Evolutionary conservation across 2,329 filamentous ascomycete genomes (phyloP).

Genomic region (Colletotrichum sojae): DNA sequence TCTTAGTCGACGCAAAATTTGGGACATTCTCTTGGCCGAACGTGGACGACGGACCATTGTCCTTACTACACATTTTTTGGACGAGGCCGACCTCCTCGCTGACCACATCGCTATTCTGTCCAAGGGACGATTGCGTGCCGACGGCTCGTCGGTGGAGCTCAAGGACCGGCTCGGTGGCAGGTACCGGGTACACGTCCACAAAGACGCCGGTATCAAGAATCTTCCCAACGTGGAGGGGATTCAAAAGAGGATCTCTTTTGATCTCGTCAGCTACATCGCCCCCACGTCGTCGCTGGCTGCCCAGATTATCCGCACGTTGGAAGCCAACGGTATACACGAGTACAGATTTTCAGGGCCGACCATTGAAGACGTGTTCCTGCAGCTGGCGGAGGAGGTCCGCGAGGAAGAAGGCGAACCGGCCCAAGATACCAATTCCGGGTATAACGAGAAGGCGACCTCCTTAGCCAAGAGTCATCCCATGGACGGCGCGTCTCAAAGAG

Average conservation of each 20-base stretch:
- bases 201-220: conserved; percentile 63
- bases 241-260: conserved; percentile 72
- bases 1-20: conserved; percentile 88
- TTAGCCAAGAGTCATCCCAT: conserved; percentile 15
- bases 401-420: conserved; percentile 43
- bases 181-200: conserved; percentile 84
- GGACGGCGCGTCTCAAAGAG: conserved; percentile 44
- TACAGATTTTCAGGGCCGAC: conserved; percentile 92
- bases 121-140: conserved; percentile 84
- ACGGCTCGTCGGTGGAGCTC: conserved; percentile 87
- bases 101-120: conserved; percentile 92
- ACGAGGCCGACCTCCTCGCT: conserved; percentile 90
- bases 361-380: conserved; percentile 93
- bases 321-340: conserved; percentile 76
- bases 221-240: conserved; percentile 69
- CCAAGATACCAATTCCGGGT: conserved; percentile 15
- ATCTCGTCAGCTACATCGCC: conserved; percentile 81
- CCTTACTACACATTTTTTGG: conserved; percentile 92
- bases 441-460: conserved; percentile 47
- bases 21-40: conserved; percentile 92
- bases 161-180: conserved; percentile 87
- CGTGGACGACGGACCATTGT: conserved; percentile 86
- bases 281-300: conserved; percentile 79
- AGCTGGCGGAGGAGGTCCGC: conserved; percentile 85
- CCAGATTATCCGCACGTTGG: conserved; percentile 77